Evolutionary conservation across 257 asterid genomes (phyloP).

Genomic region (Paraleonurus japonicus): DNA sequence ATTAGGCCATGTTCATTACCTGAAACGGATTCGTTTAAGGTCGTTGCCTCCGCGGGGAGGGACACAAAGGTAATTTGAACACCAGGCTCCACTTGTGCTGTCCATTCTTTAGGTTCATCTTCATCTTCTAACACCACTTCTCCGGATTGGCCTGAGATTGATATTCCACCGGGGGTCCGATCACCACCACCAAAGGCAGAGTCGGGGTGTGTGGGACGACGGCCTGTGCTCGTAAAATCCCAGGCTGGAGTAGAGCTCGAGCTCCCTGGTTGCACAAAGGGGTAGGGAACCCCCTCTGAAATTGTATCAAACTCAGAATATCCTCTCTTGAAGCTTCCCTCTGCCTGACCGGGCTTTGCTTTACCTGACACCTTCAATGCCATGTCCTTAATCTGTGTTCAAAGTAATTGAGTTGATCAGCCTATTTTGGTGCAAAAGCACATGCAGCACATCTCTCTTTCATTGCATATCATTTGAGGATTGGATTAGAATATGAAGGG

Average conservation of each 20-base stretch:
- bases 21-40: slow-evolving; percentile 78
- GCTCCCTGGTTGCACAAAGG: slow-evolving; percentile 57
- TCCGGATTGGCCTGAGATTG: slow-evolving; percentile 44
- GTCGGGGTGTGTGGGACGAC: slow-evolving; percentile 35
- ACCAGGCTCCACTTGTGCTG: slow-evolving; percentile 86
- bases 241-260: slow-evolving; percentile 81
- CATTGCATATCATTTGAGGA: background rate
- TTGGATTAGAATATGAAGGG: no score
- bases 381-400: slow-evolving; percentile 79
- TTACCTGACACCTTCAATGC: slow-evolving; percentile 90
- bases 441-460: background rate
- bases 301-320: slow-evolving; percentile 66
- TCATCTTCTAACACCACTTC: slow-evolving; percentile 55
- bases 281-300: slow-evolving; percentile 65
- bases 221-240: slow-evolving; percentile 56
- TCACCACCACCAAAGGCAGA: slow-evolving; percentile 30
- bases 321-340: slow-evolving; percentile 52
- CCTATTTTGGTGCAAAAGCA: slow-evolving; percentile 1
- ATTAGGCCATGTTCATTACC: slow-evolving; percentile 35
- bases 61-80: slow-evolving; percentile 76
- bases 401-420: slow-evolving; percentile 9
- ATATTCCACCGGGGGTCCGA: slow-evolving; percentile 42
- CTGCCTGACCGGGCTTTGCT: slow-evolving; percentile 57
- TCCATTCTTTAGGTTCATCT: slow-evolving; percentile 71
- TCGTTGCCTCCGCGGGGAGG: slow-evolving; percentile 78